These are phyloP conservation scores for Escovopsis sp. DNA, from an alignment of 2,329 filamentous ascomycete genomes.

Conservation along the genomic window DNA sequence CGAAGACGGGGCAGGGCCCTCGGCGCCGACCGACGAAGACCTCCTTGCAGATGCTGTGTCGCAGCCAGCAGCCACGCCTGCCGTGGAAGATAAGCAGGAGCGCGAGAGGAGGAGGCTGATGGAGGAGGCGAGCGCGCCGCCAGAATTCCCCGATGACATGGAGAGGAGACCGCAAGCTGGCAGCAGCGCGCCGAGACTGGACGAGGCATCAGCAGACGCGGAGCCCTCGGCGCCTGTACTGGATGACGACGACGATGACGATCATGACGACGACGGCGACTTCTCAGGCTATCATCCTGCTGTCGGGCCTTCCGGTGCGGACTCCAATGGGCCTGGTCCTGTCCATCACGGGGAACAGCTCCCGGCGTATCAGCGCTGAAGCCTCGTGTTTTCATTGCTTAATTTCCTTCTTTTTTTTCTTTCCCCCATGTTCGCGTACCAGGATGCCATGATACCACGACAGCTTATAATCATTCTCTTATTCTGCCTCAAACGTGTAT, in stretches of 20 bases:
- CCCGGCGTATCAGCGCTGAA: constrained; percentile 26
- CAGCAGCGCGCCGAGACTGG: constrained; percentile 12
- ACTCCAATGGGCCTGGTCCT: constrained; percentile 1
- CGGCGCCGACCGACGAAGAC: constrained; percentile 33
- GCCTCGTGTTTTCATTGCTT: neutral
- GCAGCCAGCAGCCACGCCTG: constrained; percentile 1
- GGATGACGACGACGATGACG: constrained; percentile 40
- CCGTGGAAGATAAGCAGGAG: constrained; percentile 63
- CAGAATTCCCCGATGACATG: constrained; percentile 40
- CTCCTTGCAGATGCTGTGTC: constrained; percentile 13
- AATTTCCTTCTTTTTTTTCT: neutral
- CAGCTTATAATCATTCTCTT: neutral
- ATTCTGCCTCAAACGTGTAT: too few relatives aligned
- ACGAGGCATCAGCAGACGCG: constrained; percentile 5
- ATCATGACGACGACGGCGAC: constrained; percentile 23
- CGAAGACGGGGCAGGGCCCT: constrained; percentile 17
- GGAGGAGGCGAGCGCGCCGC: constrained; percentile 48
- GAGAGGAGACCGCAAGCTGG: constrained; percentile 20
- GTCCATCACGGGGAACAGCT: constrained; percentile 19
- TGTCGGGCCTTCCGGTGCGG: constrained; percentile 11
- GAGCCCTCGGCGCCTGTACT: constrained; percentile 45
- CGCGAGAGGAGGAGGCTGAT: constrained; percentile 53
- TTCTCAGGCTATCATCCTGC: constrained; percentile 13
- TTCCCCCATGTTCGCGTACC: neutral
- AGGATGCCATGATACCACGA: too few relatives aligned